Evolutionary conservation across 495 filamentous ascomycete species (phyloP).

Genomic region (Xanthoparmelia taractica): DNA sequence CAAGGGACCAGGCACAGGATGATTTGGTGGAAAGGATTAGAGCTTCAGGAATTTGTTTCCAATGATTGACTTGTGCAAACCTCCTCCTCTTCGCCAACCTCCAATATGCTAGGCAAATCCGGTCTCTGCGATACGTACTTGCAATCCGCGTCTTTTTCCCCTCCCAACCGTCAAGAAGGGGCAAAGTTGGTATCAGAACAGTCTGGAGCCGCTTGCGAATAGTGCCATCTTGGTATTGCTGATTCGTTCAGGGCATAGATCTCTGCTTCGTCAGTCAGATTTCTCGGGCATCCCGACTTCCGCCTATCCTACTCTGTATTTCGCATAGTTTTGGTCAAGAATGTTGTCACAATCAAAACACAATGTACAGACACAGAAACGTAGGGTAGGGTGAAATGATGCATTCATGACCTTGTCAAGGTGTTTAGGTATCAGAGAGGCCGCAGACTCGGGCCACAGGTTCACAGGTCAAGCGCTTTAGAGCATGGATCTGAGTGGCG

Average conservation of each 20-base stretch:
- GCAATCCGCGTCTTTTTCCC: neutral
- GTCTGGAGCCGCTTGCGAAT: too few species aligned
- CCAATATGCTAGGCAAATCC: neutral
- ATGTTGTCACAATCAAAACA: slow-evolving; percentile 1
- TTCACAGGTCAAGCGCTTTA: neutral
- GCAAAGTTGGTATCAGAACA: too few species aligned
- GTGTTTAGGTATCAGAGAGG: neutral
- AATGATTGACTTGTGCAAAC: neutral
- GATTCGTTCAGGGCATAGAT: too few species aligned
- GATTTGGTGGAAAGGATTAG: slow-evolving; percentile 8
- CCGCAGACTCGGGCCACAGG: neutral
- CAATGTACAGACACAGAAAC: neutral
- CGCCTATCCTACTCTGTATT: neutral
- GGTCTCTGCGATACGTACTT: neutral
- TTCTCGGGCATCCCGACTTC: neutral
- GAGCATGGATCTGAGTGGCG: neutral
- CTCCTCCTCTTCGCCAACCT: neutral
- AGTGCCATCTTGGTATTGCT: too few species aligned
- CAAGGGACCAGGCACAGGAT: slow-evolving; percentile 50
- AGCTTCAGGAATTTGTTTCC: neutral
- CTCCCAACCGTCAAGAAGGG: neutral
- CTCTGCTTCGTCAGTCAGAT: too few species aligned
- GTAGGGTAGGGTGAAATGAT: neutral
- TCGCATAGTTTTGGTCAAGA: neutral
- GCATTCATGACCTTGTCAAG: neutral